A percentile compares a stretch with the other conserved stretches of the same genome.
Evolutionary conservation across 306 rosid genomes (phyloP).

Genomic region (Amphicarpaea edgeworthii): DNA sequence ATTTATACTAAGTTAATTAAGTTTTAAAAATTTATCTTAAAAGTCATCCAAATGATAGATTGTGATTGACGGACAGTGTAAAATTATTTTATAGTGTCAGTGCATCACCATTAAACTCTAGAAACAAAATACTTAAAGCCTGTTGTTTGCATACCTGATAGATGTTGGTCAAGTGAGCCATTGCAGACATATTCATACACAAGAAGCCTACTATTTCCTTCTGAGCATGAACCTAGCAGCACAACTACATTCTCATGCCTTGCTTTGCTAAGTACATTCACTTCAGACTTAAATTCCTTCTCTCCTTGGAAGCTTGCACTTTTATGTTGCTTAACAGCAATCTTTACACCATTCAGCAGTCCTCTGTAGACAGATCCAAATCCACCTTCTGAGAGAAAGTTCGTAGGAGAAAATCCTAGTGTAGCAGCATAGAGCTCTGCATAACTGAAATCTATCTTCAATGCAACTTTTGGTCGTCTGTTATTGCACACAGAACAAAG

Average conservation of each 20-base stretch:
- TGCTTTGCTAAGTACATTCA: slow-evolving; percentile 73
- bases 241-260: slow-evolving; percentile 85
- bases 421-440: slow-evolving; percentile 69
- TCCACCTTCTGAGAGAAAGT: slow-evolving; percentile 88
- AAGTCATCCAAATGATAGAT: no score
- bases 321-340: slow-evolving; percentile 87
- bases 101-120: no score
- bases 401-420: slow-evolving; percentile 58
- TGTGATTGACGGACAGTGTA: no score
- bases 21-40: no score
- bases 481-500: slow-evolving; percentile 68
- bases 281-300: slow-evolving; percentile 82
- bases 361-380: slow-evolving; percentile 82
- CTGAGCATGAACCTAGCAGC: slow-evolving; percentile 84
- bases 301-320: slow-evolving; percentile 80
- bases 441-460: slow-evolving; percentile 69
- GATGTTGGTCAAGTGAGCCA: slow-evolving; percentile 81
- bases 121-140: background rate
- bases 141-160: slow-evolving; percentile 59
- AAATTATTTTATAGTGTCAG: no score
- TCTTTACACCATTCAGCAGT: slow-evolving; percentile 55
- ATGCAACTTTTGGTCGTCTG: slow-evolving; percentile 61
- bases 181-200: slow-evolving; percentile 91
- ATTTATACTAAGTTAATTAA: no score
- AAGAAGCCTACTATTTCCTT: slow-evolving; percentile 73